Base-by-base conservation (phyloP, 345 rosid species). In the Salix exigua region DNA sequence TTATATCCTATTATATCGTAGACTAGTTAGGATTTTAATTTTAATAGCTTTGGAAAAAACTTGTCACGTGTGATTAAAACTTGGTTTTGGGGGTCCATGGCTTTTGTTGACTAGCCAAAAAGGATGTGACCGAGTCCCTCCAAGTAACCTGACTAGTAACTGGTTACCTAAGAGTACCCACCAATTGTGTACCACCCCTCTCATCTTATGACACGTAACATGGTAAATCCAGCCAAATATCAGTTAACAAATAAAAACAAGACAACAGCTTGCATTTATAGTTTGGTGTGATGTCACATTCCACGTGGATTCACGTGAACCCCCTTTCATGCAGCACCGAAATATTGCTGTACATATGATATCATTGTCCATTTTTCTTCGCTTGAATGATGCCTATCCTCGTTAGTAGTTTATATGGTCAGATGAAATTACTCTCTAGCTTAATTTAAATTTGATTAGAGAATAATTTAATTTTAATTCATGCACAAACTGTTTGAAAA, bases 261-360 rank as follows among this genome's bases (percentile, higher is more conserved):
- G 28, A 31, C 37, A 26, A 10, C 5, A 42, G 18, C 25, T 44
- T 1, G 7, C 33, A 12, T 25, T 70, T 46, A 38, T 6, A 37
- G 18, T 40, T 67, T 18, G 78, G 25, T 68, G 55, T 3, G 12
- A 16, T 70, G 74, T 70, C 79, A 37, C 44, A 35, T 33, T 51
- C 77, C 84, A 82, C 86, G 88, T 85, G 82, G 74, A 65, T 8
- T 73, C 63, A 80, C 81, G 46, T 63, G 79, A 78, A 78, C 84
- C 79, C 70, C 69, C 73, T 65, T 80, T 77, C 78, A 77, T 72
- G 81, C 38, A 61, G 55, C 19, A 40, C 50, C 63, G 38, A 28
- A 33, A 70, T 25, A 75, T 55, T 38, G 37, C 51, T 60, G 42
- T 31, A 23, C 14, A 42, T 37, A 42, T 37, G 17, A 23, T 55